These are phyloP conservation scores for Scleroderma bovista DNA, from an alignment of 768 basidiomycete genomes.

Conservation along the genomic window DNA sequence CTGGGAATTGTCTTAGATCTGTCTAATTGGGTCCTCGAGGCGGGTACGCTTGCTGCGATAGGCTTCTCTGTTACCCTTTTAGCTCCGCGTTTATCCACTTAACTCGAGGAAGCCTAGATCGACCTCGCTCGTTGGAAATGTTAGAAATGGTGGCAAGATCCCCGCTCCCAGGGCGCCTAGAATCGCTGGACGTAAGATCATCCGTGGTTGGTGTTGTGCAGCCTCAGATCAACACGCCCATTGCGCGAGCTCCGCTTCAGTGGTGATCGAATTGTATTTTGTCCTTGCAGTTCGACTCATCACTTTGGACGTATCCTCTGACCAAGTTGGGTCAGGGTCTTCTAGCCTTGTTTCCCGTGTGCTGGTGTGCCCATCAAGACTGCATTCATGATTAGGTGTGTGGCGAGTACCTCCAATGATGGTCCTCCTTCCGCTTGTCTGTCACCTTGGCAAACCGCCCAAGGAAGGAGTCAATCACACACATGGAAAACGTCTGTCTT, in stretches of 20 bases:
- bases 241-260: slow-evolving; percentile 20
- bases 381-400: neutral
- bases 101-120: neutral
- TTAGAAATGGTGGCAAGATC: neutral
- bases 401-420: neutral
- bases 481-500: slow-evolving; percentile 20
- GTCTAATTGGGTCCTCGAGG: no score
- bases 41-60: neutral
- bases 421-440: neutral
- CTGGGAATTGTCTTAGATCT: no score
- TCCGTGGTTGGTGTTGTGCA: slow-evolving; percentile 5
- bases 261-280: slow-evolving; percentile 5
- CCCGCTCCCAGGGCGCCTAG: neutral
- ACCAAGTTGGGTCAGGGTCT: neutral
- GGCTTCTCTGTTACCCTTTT: neutral
- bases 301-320: slow-evolving; percentile 7
- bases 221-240: slow-evolving; percentile 22
- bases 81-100: neutral
- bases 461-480: slow-evolving; percentile 2
- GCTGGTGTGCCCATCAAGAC: neutral
- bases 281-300: neutral
- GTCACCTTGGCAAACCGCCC: neutral
- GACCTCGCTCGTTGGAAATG: neutral
- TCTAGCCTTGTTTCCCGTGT: neutral
- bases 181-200: slow-evolving; percentile 7